These are phyloP conservation scores for Saraca asoca DNA, from an alignment of 331 rosid species.

Conservation along the genomic window DNA sequence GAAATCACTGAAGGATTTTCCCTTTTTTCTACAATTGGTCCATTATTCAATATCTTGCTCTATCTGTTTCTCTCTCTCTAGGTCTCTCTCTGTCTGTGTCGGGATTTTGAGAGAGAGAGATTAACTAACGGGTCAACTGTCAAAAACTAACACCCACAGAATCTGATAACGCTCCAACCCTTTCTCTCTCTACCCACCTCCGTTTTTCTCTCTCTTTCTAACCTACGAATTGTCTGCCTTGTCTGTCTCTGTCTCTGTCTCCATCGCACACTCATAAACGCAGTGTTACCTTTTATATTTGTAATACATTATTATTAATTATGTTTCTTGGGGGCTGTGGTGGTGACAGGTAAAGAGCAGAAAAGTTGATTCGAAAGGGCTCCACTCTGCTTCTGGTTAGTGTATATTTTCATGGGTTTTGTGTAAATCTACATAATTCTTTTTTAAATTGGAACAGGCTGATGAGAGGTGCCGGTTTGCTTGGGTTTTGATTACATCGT, in stretches of 20 bases:
- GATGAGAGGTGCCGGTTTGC: slow-evolving; percentile 8
- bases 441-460: slow-evolving; percentile 18
- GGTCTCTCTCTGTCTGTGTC: slow-evolving; percentile 45
- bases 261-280: slow-evolving; percentile 50
- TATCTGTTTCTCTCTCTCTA: slow-evolving; percentile 59
- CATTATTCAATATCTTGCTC: slow-evolving; percentile 50
- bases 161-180: slow-evolving; percentile 67
- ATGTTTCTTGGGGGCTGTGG: slow-evolving; percentile 43
- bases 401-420: slow-evolving; percentile 33
- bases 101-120: slow-evolving; percentile 50
- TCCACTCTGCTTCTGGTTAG: slow-evolving; percentile 75
- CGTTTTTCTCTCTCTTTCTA: slow-evolving; percentile 45
- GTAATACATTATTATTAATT: slow-evolving; percentile 42
- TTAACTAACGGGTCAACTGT: slow-evolving; percentile 75
- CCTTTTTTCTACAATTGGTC: slow-evolving; percentile 54
- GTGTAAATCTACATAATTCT: slow-evolving; percentile 11
- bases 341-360: slow-evolving; percentile 72
- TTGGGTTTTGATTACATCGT: slow-evolving; percentile 16
- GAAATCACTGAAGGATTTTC: slow-evolving; percentile 49
- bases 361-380: slow-evolving; percentile 69
- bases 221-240: slow-evolving; percentile 52
- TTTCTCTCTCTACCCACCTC: slow-evolving; percentile 44
- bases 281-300: slow-evolving; percentile 41
- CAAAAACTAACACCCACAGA: slow-evolving; percentile 57
- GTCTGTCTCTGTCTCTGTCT: slow-evolving; percentile 67